Evolutionary conservation across 257 asterid species (phyloP).

Genomic region (Fraxinus excelsior): DNA sequence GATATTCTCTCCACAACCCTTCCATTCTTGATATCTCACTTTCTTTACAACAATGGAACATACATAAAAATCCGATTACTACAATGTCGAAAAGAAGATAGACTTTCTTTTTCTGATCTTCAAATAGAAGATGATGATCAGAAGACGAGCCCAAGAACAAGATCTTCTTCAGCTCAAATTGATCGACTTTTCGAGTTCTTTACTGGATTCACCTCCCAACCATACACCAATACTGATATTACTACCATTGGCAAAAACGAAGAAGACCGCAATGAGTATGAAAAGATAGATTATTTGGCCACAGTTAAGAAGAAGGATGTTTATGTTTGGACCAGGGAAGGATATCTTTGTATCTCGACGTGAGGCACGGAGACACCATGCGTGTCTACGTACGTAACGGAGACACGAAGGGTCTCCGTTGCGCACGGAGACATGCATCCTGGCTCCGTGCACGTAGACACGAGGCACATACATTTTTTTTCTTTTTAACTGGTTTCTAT

Average conservation of each 20-base stretch:
- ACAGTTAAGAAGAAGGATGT: conserved; percentile 17
- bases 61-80: conserved; percentile 21
- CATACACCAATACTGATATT: conserved; percentile 25
- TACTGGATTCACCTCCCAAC: background rate
- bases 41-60: conserved; percentile 16
- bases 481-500: too few relatives aligned
- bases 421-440: too few relatives aligned
- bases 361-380: too few relatives aligned
- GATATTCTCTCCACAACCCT: too few relatives aligned
- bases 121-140: conserved; percentile 7
- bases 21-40: background rate
- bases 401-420: too few relatives aligned
- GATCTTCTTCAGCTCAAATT: background rate
- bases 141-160: background rate
- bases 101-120: conserved; percentile 54
- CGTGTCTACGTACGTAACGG: too few relatives aligned
- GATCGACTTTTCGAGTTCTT: conserved; percentile 43
- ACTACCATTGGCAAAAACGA: conserved; percentile 25
- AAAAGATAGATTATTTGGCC: conserved; percentile 45
- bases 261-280: conserved; percentile 33
- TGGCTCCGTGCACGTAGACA: too few relatives aligned
- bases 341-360: too few relatives aligned
- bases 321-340: too few relatives aligned
- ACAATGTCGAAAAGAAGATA: conserved; percentile 2
- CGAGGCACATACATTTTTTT: too few relatives aligned